phyloP scores from a whole-genome alignment of 345 rosid species.

The Gynandropsis gynandra region DNA sequence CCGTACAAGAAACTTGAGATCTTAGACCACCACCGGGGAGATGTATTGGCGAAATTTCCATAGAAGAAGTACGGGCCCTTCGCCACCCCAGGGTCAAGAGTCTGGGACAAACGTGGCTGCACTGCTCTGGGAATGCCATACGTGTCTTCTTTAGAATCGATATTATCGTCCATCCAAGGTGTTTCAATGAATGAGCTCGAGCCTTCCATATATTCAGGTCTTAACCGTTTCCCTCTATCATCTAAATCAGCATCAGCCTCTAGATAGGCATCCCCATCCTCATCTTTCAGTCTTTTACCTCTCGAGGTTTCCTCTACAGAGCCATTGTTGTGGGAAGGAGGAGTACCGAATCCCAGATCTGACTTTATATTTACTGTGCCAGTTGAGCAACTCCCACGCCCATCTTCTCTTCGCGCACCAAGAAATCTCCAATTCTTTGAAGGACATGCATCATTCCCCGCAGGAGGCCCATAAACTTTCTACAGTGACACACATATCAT shows the following conservation, averaged over 20 bases:
- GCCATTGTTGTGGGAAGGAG: constrained; percentile 24
- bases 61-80: constrained; percentile 74
- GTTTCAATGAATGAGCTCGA: constrained; percentile 36
- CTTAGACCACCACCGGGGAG: constrained; percentile 51
- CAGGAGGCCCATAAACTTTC: constrained; percentile 18
- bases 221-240: constrained; percentile 52
- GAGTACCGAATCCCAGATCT: constrained; percentile 25
- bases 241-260: constrained; percentile 21
- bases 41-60: constrained; percentile 46
- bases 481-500: constrained; percentile 9
- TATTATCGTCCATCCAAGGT: constrained; percentile 44
- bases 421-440: constrained; percentile 22
- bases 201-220: constrained; percentile 40
- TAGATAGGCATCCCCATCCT: constrained; percentile 27
- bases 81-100: constrained; percentile 37
- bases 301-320: constrained; percentile 33
- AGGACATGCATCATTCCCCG: constrained; percentile 13
- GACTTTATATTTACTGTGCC: constrained; percentile 33
- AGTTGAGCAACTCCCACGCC: constrained; percentile 15
- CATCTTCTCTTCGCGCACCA: constrained; percentile 22
- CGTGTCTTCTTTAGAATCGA: constrained; percentile 19
- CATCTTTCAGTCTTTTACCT: constrained; percentile 72
- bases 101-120: constrained; percentile 37
- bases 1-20: constrained; percentile 56
- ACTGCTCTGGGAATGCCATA: constrained; percentile 28